phyloP scores from a whole-genome alignment of 1,284 basidiomycete species.

The Porogramme epimiltina region DNA sequence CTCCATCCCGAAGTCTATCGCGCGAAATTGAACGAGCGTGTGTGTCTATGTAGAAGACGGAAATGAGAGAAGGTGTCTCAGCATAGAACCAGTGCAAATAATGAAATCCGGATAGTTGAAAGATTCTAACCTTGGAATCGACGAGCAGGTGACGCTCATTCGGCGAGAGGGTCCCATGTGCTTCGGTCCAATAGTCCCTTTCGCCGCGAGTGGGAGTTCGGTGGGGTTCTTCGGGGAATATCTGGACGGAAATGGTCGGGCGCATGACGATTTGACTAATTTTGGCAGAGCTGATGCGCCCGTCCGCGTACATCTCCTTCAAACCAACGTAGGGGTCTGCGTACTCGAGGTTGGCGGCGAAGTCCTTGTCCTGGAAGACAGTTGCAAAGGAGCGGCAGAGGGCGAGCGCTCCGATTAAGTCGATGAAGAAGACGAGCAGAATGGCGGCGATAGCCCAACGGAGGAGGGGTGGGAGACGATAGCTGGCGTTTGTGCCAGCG shows the following conservation, averaged over 20 bases:
- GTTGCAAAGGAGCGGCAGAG: constrained; percentile 8
- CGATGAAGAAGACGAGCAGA: constrained; percentile 5
- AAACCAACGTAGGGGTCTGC: constrained; percentile 19
- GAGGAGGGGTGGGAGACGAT: not conserved
- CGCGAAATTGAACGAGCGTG: constrained; percentile 22
- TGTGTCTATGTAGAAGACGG: constrained; percentile 4
- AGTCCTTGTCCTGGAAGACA: constrained; percentile 9
- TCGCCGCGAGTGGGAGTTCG: not conserved
- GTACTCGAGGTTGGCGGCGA: constrained; percentile 6
- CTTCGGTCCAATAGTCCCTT: not conserved
- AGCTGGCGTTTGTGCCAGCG: not conserved
- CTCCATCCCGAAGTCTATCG: constrained; percentile 26
- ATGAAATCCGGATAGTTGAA: too few relatives aligned
- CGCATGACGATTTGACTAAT: constrained; percentile 14
- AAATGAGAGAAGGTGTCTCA: not conserved
- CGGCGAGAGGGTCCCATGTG: constrained; percentile 1
- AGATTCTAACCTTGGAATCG: too few relatives aligned
- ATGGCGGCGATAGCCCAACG: constrained; percentile 8
- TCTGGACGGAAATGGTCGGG: constrained; percentile 16
- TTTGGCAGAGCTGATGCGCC: constrained; percentile 1
- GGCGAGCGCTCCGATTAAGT: constrained; percentile 10
- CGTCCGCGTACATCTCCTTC: constrained; percentile 14
- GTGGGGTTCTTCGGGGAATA: constrained; percentile 14
- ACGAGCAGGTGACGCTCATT: constrained; percentile 6
- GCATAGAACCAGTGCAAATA: not conserved